These are phyloP conservation scores for Fusarium austroafricanum DNA, from an alignment of 2,329 filamentous ascomycete genomes.

Conservation along the genomic window DNA sequence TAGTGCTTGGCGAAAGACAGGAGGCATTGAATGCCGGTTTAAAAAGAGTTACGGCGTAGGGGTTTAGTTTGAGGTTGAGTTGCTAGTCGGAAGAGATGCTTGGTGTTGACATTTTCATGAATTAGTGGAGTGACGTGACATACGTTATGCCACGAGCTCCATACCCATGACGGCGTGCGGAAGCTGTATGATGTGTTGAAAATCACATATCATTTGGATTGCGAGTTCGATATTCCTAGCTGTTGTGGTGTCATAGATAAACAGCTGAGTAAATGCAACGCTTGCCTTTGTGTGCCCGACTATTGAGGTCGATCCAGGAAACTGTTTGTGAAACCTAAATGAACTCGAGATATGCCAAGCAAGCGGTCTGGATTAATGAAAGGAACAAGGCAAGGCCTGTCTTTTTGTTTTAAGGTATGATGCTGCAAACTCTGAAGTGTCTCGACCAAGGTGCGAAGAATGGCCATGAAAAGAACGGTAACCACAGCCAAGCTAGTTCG, in stretches of 20 bases:
- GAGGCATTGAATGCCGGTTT: neutral
- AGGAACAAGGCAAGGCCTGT: neutral
- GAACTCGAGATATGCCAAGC: neutral
- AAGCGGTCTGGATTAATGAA: neutral
- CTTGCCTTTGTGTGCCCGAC: neutral
- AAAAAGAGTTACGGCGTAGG: neutral
- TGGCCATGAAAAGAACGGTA: neutral
- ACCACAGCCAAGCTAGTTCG: neutral
- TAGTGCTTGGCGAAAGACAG: neutral
- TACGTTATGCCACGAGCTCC: neutral
- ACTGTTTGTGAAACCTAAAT: neutral
- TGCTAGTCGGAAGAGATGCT: neutral
- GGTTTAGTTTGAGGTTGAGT: neutral
- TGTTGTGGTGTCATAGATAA: neutral
- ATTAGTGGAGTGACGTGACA: slow-evolving; percentile 7
- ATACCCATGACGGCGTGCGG: neutral
- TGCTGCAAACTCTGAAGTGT: neutral
- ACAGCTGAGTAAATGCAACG: neutral
- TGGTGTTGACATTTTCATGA: neutral
- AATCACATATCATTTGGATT: neutral
- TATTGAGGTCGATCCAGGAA: neutral
- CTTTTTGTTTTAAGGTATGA: neutral
- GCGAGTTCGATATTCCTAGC: neutral
- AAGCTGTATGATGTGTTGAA: neutral
- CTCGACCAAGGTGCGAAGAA: neutral